phyloP scores from a whole-genome alignment of 169 alveolate species.

The Plasmodium knowlesi region DNA sequence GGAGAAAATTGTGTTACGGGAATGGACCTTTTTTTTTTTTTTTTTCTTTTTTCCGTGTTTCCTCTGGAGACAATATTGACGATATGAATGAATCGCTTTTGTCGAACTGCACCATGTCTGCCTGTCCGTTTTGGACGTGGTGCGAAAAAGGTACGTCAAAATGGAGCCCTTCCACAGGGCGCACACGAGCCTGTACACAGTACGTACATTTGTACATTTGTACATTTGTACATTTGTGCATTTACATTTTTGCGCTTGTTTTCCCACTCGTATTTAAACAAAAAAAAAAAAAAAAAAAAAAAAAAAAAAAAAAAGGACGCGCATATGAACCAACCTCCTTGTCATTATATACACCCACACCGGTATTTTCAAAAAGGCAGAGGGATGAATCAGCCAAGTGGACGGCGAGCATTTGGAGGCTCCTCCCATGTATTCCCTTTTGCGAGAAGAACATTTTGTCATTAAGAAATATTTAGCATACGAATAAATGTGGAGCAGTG shows the following conservation, averaged over 20 bases:
- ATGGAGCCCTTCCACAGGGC: not conserved
- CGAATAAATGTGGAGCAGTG: not conserved
- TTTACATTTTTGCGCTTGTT: not conserved
- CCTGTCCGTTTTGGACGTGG: not conserved
- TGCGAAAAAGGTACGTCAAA: not conserved
- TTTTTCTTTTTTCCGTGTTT: not conserved
- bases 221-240: not conserved
- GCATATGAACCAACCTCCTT: not conserved
- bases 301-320: not conserved
- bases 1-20: not conserved
- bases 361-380: not conserved
- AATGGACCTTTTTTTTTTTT: not conserved
- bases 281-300: not conserved
- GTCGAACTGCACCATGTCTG: not conserved
- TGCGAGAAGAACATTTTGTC: not conserved
- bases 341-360: not conserved
- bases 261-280: not conserved
- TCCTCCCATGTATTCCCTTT: not conserved
- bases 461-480: not conserved
- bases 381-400: not conserved
- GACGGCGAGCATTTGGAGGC: too few relatives aligned
- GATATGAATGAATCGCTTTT: not conserved
- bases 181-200: not conserved
- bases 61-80: not conserved
- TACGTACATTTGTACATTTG: not conserved